Evolutionary conservation across 768 basidiomycete species (phyloP), one percentile per base, ranked within the genome.

Genomic region (Pulveroboletus sp.): DNA sequence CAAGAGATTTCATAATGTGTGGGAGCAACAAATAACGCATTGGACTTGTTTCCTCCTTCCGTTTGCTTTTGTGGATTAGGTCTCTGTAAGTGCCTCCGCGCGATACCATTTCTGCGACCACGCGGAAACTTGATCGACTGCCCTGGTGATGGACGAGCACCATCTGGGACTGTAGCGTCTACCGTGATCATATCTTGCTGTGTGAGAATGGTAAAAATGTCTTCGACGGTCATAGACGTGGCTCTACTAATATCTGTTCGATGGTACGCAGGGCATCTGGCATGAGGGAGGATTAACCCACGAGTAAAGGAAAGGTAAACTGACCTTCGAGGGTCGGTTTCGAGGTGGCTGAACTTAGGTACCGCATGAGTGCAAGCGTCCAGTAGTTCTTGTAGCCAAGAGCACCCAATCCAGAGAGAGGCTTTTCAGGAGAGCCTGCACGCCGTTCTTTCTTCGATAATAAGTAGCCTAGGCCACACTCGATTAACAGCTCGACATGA

Each of bases 301-400:
- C 51, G 46, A 51, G 45, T 13, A 21, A 57, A 46, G 43, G n/a
- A 49, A 53, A 48, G 36, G 31, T 30, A 32, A 38, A 26, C 78
- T 57, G 55, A 90, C 93, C 90, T 80, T 93, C 86, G 43, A 96
- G 71, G 32, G 77, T 76, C 24, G 84, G 79, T 45, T 77, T 72
- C 31, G 73, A 73, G n/a, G 83, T 76, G 11, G 81, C 79, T 13
- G 75, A 77, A 36, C 75, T 73, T 47, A 88, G 73, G 69, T 84
- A 94, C 47, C 84, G 79, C 82, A 93, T 93, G 46, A 97, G 63
- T 32, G 91, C 77, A 39, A 93, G 72, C 3, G 84, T 90, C 95
- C 96, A 98, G 65, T 98, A 98, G 55, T 85, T 89, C 72, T 78
- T 84, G 72, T 99, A 99, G n/a, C 92, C 89, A 46, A 98, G 74